phyloP scores from a whole-genome alignment of 164 flowering plant genomes.

The Aristolochia contorta region DNA sequence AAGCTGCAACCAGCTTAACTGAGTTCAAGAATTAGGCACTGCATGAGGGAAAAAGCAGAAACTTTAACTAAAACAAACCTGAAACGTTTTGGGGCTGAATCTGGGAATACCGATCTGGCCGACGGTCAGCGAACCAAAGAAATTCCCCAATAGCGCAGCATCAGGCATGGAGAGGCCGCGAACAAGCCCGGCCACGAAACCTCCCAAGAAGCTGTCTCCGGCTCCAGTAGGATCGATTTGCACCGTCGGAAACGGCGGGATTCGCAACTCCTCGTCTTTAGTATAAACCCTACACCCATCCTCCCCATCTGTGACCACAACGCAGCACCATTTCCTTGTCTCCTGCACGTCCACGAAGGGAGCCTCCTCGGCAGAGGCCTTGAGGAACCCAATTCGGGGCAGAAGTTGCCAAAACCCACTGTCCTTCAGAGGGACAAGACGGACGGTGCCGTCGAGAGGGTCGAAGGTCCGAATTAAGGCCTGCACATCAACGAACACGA shows the following conservation, averaged over 20 bases:
- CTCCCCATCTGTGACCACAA: conserved; percentile 84
- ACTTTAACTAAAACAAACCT: conserved; percentile 34
- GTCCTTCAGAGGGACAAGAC: conserved; percentile 40
- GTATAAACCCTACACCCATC: conserved; percentile 66
- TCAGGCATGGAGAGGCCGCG: conserved; percentile 65
- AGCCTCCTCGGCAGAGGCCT: conserved; percentile 86
- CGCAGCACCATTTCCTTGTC: conserved; percentile 59
- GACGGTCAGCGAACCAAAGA: conserved; percentile 87
- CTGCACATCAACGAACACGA: conserved; percentile 79
- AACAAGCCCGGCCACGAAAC: conserved; percentile 62
- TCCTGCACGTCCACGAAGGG: conserved; percentile 61
- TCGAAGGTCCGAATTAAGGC: conserved; percentile 75
- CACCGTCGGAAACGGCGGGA: conserved; percentile 54
- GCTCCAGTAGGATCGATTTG: conserved; percentile 98
- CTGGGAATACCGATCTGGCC: conserved; percentile 72
- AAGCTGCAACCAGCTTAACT: not conserved
- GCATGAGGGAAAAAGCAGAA: not conserved
- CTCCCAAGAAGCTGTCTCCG: conserved; percentile 89
- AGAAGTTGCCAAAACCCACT: conserved; percentile 58
- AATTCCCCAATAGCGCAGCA: conserved; percentile 85
- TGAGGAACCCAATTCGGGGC: conserved; percentile 58
- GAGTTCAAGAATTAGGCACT: not conserved
- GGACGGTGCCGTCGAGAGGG: conserved; percentile 55
- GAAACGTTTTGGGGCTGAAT: conserved; percentile 43
- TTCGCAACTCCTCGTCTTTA: conserved; percentile 39